Evolutionary conservation across 2,329 filamentous ascomycete species (phyloP).

Genomic region (Eurotiales sp.): DNA sequence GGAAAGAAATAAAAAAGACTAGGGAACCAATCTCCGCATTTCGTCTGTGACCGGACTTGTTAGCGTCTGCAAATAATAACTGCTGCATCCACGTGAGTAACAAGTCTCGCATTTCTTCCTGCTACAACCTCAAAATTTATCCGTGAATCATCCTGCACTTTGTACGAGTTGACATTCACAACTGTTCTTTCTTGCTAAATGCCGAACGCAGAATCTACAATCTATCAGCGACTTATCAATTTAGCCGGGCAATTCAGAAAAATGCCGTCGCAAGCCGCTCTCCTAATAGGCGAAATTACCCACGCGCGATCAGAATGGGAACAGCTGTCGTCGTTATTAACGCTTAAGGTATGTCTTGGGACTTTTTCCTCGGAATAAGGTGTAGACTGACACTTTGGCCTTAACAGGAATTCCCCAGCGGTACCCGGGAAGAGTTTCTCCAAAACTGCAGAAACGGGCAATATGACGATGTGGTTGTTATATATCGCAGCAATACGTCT

Average conservation of each 20-base stretch:
- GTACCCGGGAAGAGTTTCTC: conserved; percentile 54
- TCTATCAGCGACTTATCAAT: background rate
- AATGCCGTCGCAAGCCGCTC: conserved; percentile 36
- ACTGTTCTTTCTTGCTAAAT: background rate
- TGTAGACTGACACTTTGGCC: background rate
- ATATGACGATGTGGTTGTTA: conserved; percentile 53
- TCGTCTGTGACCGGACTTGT: no score
- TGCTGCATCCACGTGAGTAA: no score
- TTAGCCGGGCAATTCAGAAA: conserved; percentile 17
- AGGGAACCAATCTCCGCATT: no score
- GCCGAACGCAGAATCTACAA: background rate
- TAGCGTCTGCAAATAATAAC: no score
- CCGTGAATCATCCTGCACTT: no score
- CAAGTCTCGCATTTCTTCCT: no score
- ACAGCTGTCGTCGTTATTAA: conserved; percentile 36
- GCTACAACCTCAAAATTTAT: no score
- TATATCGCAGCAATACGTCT: conserved; percentile 58
- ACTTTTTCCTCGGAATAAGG: no score
- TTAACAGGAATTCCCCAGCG: conserved; percentile 50
- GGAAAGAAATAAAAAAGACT: no score
- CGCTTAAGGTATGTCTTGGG: conserved; percentile 35
- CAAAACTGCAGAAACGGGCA: conserved; percentile 52
- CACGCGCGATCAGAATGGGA: conserved; percentile 44
- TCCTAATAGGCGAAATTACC: conserved; percentile 44
- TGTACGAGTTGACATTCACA: no score